phyloP scores from a whole-genome alignment of 148 eudicot species.

The Nepenthes gracilis region DNA sequence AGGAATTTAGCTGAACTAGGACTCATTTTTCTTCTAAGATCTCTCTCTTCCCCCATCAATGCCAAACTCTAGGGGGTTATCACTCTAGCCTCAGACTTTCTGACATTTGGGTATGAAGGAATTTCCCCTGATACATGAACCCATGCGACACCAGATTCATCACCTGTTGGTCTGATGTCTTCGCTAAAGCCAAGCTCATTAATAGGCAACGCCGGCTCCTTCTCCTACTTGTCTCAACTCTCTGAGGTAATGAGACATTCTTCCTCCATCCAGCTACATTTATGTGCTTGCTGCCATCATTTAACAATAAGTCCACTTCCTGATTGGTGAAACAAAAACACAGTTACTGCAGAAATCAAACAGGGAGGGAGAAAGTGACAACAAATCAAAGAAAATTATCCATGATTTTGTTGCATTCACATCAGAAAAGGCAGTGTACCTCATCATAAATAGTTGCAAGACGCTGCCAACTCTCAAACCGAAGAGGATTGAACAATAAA shows the following conservation, averaged over 20 bases:
- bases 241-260: slow-evolving; percentile 51
- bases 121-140: neutral
- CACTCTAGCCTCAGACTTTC: too few relatives aligned
- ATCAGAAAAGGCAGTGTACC: slow-evolving; percentile 26
- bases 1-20: too few relatives aligned
- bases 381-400: neutral
- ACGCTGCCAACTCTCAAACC: slow-evolving; percentile 93
- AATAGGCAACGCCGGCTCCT: slow-evolving; percentile 93
- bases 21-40: too few relatives aligned
- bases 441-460: slow-evolving; percentile 95
- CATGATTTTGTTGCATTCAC: neutral
- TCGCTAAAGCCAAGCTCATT: slow-evolving; percentile 95
- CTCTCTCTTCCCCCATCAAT: too few relatives aligned
- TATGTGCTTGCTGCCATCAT: slow-evolving; percentile 98
- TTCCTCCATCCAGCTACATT: slow-evolving; percentile 86
- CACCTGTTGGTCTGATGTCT: slow-evolving; percentile 79
- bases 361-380: neutral
- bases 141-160: slow-evolving; percentile 6
- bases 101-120: too few relatives aligned
- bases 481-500: slow-evolving; percentile 74
- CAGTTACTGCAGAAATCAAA: neutral
- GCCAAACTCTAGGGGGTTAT: too few relatives aligned
- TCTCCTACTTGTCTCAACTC: slow-evolving; percentile 91
- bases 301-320: slow-evolving; percentile 95
- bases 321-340: slow-evolving; percentile 21